phyloP scores from a whole-genome alignment of 1,139 yeast species.

The Entelexis paramagnoliae region DNA sequence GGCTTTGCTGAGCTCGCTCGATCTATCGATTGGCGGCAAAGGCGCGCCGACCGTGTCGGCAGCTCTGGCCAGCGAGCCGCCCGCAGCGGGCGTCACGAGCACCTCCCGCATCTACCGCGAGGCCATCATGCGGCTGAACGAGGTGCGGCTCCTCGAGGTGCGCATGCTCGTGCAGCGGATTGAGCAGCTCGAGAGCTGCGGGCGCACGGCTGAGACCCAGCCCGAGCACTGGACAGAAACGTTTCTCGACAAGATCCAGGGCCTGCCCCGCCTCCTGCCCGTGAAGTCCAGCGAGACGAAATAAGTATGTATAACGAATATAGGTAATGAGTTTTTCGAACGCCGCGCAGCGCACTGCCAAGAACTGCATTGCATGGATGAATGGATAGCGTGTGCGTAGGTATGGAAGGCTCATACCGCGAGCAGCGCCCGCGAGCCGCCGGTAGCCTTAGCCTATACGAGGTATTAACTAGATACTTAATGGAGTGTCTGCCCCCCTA shows the following conservation, averaged over 20 bases:
- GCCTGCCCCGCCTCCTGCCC: slow-evolving; percentile 16
- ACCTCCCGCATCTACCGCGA: not conserved
- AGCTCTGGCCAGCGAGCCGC: not conserved
- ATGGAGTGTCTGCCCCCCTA: slow-evolving; percentile 25
- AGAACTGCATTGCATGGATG: too few species aligned
- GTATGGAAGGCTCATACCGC: too few species aligned
- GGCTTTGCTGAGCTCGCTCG: not conserved
- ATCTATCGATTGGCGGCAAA: not conserved
- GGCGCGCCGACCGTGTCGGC: not conserved
- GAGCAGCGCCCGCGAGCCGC: too few species aligned
- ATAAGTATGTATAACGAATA: not conserved
- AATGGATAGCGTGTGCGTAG: too few species aligned
- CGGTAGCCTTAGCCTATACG: too few species aligned
- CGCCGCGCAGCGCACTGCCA: too few species aligned
- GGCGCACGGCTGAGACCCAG: not conserved
- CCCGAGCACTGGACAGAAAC: not conserved
- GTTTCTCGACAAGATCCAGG: not conserved
- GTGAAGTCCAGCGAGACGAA: not conserved
- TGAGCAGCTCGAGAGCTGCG: slow-evolving; percentile 6
- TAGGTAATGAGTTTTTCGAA: too few species aligned
- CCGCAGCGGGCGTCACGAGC: not conserved
- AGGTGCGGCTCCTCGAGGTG: not conserved
- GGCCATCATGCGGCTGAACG: not conserved
- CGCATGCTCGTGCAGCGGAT: not conserved
- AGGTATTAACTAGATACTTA: too few species aligned